Percentiles rank a stretch among this genome's conserved stretches.
Conservation (phyloP, 192 early-diverging fungal genomes). For the Umbelopsis vinacea region DNA sequence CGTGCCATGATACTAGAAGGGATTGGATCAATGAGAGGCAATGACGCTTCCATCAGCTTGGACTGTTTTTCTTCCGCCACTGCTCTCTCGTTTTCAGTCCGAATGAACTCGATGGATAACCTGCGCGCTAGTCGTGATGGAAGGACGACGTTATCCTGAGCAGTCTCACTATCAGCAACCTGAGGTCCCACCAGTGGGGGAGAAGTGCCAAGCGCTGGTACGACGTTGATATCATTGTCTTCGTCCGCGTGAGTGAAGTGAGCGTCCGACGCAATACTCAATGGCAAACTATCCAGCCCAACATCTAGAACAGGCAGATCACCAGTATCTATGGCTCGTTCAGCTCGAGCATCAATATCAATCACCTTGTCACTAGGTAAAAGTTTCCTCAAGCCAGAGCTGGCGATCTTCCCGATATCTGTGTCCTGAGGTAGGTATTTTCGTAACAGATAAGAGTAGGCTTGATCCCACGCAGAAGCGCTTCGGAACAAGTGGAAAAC, state of each 20-base stretch:
- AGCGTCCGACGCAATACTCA: background rate
- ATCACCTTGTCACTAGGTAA: conserved; percentile 48
- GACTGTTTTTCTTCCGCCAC: background rate
- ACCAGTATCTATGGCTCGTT: conserved; percentile 44
- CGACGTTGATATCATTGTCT: background rate
- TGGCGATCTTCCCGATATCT: conserved; percentile 68
- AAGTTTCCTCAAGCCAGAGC: conserved; percentile 62
- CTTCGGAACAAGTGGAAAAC: conserved; percentile 75
- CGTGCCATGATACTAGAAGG: background rate
- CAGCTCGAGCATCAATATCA: conserved; percentile 41
- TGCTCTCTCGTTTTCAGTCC: background rate
- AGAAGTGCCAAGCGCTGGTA: background rate
- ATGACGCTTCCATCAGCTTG: background rate
- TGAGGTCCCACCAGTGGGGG: too few species aligned
- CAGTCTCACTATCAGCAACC: background rate
- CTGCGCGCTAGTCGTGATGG: background rate
- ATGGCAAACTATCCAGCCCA: conserved; percentile 37
- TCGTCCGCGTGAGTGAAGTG: background rate
- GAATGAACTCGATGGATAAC: background rate
- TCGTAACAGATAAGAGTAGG: conserved; percentile 78
- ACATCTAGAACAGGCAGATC: conserved; percentile 56
- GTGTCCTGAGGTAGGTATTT: conserved; percentile 83
- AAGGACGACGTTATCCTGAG: background rate
- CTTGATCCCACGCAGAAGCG: conserved; percentile 82
- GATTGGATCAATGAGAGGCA: background rate